Evolutionary conservation across 306 rosid species (phyloP), one percentile per base, ranked within the genome.

Genomic region (Glycine tomentella): DNA sequence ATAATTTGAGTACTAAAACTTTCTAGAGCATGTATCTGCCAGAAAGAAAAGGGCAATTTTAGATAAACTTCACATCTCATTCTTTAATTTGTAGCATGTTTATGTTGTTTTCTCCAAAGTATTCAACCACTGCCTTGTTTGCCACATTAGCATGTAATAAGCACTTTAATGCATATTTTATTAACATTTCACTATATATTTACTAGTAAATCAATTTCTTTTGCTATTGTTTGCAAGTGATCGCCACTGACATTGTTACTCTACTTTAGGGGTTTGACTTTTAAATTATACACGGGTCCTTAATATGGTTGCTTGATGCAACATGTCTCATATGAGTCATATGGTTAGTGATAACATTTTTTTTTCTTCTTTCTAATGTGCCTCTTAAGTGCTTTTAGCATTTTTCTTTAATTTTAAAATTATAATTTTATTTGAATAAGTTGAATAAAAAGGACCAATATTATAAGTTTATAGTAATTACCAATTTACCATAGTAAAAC

Each of bases 61-160:
- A 53, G 78, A 62, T 53, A 65, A 63, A 81, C 36, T 34, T 75
- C 9, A 67, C 63, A 67, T 80, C 53, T 66, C 75, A 53, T 75
- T 59, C 33, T 31, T 25, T 9, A 73, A 56, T 25, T 25, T 25
- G 51, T 31, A 65, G 55, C 55, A 45, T 57, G 76, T 17, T 59
- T 62, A 13, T 38, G 45, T 73, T 44, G 9, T 51, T 73, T 72
- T 62, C 65, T 48, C 31, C 6, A 5, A 25, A 73, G 12, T 38
- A 53, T 53, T 61, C 67, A 63, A 63, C 56, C 57, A 72, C 79
- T 52, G 7, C 65, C 72, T 25, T 38, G 15, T 45, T 81, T 20
- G 52, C 78, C 25, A 15, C 17, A 50, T 25, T 49, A 16, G 10
- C 64, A 71, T 80, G 3, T 34, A 25, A 1, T 42, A 44, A 10